Conservation (phyloP, 2,329 filamentous ascomycete genomes). For the Coniochaeta pulveracea region DNA sequence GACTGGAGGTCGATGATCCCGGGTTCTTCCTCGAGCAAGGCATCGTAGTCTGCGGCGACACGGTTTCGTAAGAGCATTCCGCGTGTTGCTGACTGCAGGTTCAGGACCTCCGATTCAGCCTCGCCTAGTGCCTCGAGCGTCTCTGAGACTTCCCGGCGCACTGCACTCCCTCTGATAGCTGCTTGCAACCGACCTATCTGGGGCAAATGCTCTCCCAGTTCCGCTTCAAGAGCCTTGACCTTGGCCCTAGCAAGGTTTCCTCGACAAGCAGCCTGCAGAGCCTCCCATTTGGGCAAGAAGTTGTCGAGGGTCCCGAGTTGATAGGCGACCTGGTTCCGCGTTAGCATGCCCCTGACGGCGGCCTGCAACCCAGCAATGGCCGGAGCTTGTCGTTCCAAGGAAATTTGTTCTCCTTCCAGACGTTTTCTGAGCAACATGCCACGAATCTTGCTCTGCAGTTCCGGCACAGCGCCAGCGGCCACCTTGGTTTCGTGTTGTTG, state of each 20-base stretch:
- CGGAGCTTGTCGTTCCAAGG: slow-evolving; percentile 37
- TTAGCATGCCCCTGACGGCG: slow-evolving; percentile 50
- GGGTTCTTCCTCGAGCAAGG: slow-evolving; percentile 45
- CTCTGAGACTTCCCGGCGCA: slow-evolving; percentile 36
- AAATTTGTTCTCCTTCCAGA: slow-evolving; percentile 39
- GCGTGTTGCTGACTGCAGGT: slow-evolving; percentile 47
- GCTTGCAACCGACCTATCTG: slow-evolving; percentile 37
- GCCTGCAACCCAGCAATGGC: slow-evolving; percentile 52
- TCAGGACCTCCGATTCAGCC: slow-evolving; percentile 32
- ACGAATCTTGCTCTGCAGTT: slow-evolving; percentile 56
- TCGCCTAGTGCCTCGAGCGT: slow-evolving; percentile 35
- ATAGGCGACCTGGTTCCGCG: slow-evolving; percentile 38
- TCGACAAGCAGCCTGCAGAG: slow-evolving; percentile 33
- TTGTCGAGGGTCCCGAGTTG: slow-evolving; percentile 39
- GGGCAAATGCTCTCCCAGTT: slow-evolving; percentile 31
- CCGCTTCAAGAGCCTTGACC: slow-evolving; percentile 30
- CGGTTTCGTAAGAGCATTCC: slow-evolving; percentile 48
- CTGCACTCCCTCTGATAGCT: slow-evolving; percentile 41
- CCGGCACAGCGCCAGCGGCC: slow-evolving; percentile 38
- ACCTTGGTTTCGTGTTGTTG: slow-evolving; percentile 45
- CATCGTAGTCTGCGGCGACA: slow-evolving; percentile 34
- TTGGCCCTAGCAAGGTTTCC: slow-evolving; percentile 36
- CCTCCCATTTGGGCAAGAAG: slow-evolving; percentile 37
- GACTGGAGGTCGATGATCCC: slow-evolving; percentile 55
- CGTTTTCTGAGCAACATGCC: slow-evolving; percentile 53